Conservation (phyloP, 495 filamentous ascomycete genomes). For the Penicillium diatomitis region DNA sequence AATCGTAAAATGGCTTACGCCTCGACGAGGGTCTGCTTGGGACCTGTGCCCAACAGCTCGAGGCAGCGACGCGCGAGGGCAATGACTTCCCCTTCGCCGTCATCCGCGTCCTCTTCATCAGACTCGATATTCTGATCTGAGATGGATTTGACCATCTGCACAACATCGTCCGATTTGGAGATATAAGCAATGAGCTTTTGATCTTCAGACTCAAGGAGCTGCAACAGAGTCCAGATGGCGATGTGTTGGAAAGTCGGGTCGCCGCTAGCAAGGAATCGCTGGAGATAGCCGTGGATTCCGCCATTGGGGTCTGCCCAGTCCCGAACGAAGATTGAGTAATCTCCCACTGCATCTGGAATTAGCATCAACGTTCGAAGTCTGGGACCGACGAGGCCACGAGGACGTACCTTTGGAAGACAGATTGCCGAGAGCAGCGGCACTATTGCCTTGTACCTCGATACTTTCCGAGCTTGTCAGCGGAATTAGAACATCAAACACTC, state of each 20-base stretch:
- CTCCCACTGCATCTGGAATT: slow-evolving; percentile 55
- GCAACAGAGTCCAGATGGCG: slow-evolving; percentile 94
- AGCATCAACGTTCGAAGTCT: neutral
- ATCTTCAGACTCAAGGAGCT: slow-evolving; percentile 91
- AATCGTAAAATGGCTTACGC: slow-evolving; percentile 25
- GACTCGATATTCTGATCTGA: slow-evolving; percentile 85
- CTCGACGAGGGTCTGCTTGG: slow-evolving; percentile 47
- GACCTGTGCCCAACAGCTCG: slow-evolving; percentile 66
- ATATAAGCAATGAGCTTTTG: slow-evolving; percentile 75
- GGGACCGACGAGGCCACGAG: neutral
- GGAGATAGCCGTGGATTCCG: slow-evolving; percentile 91
- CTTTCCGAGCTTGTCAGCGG: slow-evolving; percentile 90
- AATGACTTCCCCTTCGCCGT: slow-evolving; percentile 92
- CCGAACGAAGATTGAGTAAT: slow-evolving; percentile 91
- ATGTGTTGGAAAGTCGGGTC: slow-evolving; percentile 99
- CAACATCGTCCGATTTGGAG: slow-evolving; percentile 75
- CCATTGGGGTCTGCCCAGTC: slow-evolving; percentile 89
- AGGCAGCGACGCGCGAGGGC: slow-evolving; percentile 81
- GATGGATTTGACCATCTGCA: slow-evolving; percentile 83
- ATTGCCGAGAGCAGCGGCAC: slow-evolving; percentile 90
- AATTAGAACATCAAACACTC: slow-evolving; percentile 94
- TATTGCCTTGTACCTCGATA: slow-evolving; percentile 97
- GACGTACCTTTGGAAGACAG: slow-evolving; percentile 86
- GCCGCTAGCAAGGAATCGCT: slow-evolving; percentile 83
- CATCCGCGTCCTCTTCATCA: slow-evolving; percentile 80